A percentile compares a stretch with the other conserved stretches of the same genome.
Conservation (phyloP, 805 yeast species). For the Candida endomychidarum region DNA sequence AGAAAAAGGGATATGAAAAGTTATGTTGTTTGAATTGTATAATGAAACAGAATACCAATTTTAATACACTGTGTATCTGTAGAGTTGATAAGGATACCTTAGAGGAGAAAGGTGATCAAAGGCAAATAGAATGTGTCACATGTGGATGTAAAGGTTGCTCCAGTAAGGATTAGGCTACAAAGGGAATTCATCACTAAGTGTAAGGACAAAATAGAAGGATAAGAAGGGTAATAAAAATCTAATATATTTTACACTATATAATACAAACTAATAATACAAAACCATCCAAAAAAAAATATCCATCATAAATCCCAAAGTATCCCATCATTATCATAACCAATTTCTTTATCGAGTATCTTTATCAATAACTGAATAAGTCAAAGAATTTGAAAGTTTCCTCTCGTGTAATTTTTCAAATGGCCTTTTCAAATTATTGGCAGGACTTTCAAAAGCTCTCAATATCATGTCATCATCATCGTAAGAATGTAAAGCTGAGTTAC, state of each 20-base stretch:
- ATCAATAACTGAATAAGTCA: neutral
- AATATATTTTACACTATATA: constrained; percentile 7
- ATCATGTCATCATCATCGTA: constrained; percentile 50
- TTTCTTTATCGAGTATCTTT: neutral
- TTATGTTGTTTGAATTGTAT: constrained; percentile 84
- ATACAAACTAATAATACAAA: constrained; percentile 11
- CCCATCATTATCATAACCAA: neutral
- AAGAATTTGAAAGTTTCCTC: constrained; percentile 9
- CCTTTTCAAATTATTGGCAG: constrained; percentile 14
- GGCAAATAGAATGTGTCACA: constrained; percentile 57
- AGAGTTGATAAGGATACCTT: constrained; percentile 71
- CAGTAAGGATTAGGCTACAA: constrained; percentile 55
- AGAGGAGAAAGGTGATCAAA: constrained; percentile 28
- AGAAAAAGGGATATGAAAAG: constrained; percentile 80
- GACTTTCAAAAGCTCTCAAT: constrained; percentile 36
- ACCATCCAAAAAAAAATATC: neutral
- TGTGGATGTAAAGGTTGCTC: constrained; percentile 90
- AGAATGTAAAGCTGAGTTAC: constrained; percentile 27
- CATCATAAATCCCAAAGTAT: neutral
- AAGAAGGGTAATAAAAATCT: no score
- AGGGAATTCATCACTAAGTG: no score
- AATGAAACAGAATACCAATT: constrained; percentile 57
- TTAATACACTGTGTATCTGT: constrained; percentile 76
- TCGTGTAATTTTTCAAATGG: constrained; percentile 11
- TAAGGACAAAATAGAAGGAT: no score